Evolutionary conservation across 2,329 filamentous ascomycete genomes (phyloP).

Genomic region (Myotisia sp.): DNA sequence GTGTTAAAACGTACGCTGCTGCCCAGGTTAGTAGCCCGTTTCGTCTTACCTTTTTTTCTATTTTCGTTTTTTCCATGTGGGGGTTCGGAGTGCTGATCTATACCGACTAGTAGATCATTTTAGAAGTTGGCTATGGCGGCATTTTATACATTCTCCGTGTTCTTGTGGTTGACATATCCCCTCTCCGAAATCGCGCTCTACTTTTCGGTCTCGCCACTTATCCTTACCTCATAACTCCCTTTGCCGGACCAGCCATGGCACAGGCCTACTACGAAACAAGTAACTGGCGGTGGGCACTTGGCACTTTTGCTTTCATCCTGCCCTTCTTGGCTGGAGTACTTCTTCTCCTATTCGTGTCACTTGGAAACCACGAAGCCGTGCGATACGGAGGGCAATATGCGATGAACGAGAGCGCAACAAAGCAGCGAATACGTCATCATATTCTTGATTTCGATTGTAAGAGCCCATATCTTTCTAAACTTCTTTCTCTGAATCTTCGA

Average conservation of each 20-base stretch:
- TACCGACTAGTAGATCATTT: background rate
- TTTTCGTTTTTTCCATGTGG: slow-evolving; percentile 30
- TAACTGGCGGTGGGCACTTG: too few relatives aligned
- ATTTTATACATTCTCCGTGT: slow-evolving; percentile 38
- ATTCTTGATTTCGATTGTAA: too few relatives aligned
- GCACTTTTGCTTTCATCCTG: background rate
- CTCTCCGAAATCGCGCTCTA: slow-evolving; percentile 44
- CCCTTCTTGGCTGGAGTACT: background rate
- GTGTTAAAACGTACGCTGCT: too few relatives aligned
- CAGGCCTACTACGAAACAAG: slow-evolving; percentile 31
- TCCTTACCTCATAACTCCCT: slow-evolving; percentile 48
- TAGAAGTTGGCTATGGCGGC: slow-evolving; percentile 35
- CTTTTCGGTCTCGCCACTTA: slow-evolving; percentile 44
- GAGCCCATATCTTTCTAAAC: too few relatives aligned
- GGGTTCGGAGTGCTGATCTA: background rate
- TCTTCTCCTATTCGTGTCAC: too few relatives aligned
- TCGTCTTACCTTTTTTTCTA: background rate
- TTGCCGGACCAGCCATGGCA: slow-evolving; percentile 37
- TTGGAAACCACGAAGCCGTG: too few relatives aligned
- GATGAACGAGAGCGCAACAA: too few relatives aligned
- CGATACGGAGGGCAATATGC: too few relatives aligned
- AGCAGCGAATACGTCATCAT: too few relatives aligned
- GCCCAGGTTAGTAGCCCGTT: slow-evolving; percentile 25
- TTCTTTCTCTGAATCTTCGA: too few relatives aligned
- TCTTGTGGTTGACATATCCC: slow-evolving; percentile 46